A percentile compares a stretch with the other conserved stretches of the same genome.
Evolutionary conservation across 441 rosid genomes (phyloP).

Genomic region (Omphalea diandra): DNA sequence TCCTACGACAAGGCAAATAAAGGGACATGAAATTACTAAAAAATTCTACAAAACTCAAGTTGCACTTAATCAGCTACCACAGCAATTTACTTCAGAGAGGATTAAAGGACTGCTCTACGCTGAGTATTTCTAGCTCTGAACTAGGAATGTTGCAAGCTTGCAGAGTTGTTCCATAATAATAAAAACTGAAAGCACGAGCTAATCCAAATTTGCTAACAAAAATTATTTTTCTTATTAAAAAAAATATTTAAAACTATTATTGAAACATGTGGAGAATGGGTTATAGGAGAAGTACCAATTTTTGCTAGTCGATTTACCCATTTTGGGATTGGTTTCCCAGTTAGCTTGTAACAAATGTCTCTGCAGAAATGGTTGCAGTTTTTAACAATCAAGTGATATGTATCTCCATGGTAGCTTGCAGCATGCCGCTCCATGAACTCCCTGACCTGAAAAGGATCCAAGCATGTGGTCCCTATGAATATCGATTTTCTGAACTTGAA

Average conservation of each 20-base stretch:
- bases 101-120: too few species aligned
- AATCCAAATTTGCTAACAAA: neutral
- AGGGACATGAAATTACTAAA: neutral
- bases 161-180: too few species aligned
- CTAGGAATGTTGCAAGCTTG: constrained; percentile 5
- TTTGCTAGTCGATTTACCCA: constrained; percentile 79
- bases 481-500: constrained; percentile 40
- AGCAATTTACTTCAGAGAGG: neutral
- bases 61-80: neutral
- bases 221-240: neutral
- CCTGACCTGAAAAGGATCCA: too few species aligned
- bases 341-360: constrained; percentile 65
- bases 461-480: constrained; percentile 26
- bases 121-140: too few species aligned
- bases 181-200: neutral
- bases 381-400: constrained; percentile 69
- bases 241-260: neutral
- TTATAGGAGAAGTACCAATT: constrained; percentile 48
- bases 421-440: constrained; percentile 58
- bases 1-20: constrained; percentile 33
- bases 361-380: constrained; percentile 83
- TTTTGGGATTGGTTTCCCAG: constrained; percentile 62
- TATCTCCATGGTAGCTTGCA: constrained; percentile 59
- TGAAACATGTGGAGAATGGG: neutral
- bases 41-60: neutral